phyloP scores from a whole-genome alignment of 148 eudicot genomes.

The Chenopodium album region DNA sequence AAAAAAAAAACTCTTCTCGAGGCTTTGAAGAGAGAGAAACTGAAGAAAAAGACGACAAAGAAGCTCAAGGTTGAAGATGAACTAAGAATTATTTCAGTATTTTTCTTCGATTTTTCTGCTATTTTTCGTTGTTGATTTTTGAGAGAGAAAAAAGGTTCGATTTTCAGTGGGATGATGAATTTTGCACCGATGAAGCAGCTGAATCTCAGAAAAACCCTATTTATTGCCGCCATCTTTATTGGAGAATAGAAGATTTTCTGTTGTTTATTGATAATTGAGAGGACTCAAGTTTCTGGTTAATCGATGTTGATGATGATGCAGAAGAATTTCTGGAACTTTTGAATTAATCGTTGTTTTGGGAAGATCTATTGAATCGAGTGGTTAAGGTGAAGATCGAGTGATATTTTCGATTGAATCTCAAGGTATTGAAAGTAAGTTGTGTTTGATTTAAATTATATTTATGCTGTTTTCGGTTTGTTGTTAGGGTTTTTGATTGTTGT shows the following conservation, averaged over 20 bases:
- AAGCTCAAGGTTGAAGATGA: not conserved
- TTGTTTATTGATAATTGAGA: too few species aligned
- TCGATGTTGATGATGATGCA: not conserved
- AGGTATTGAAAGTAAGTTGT: slow-evolving; percentile 13
- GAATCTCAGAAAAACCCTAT: not conserved
- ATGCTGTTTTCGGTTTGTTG: not conserved
- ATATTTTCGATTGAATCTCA: slow-evolving; percentile 2
- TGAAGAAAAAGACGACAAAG: not conserved
- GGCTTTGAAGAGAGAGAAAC: slow-evolving; percentile 8
- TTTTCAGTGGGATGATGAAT: not conserved
- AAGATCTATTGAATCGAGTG: slow-evolving; percentile 13
- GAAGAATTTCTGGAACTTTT: not conserved
- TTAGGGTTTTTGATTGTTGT: not conserved
- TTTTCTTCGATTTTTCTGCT: too few species aligned
- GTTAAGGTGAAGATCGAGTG: slow-evolving; percentile 12
- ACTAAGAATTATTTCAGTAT: not conserved
- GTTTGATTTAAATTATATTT: not conserved
- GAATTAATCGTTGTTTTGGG: not conserved
- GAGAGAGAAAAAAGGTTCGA: not conserved
- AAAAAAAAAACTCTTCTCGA: not conserved
- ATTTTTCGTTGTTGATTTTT: not conserved
- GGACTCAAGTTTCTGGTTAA: too few species aligned
- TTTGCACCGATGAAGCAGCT: not conserved
- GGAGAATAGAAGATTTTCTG: not conserved
- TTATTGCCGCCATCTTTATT: not conserved